Conservation (phyloP, 2,329 filamentous ascomycete species). For the Colletotrichum chrysophilum region DNA sequence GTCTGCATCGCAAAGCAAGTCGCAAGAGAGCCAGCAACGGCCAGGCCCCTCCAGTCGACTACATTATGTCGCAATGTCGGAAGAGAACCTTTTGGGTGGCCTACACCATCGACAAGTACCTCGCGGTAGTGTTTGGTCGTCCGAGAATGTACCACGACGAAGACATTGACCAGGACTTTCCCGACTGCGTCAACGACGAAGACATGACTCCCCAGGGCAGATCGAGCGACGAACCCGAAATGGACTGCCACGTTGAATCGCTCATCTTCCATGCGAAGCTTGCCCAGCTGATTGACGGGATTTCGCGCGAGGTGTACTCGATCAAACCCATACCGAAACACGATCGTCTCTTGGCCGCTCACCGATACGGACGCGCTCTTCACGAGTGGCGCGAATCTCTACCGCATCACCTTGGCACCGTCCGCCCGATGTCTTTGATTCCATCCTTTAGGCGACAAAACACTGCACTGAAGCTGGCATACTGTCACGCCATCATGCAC, state of each 20-base stretch:
- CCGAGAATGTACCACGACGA: constrained; percentile 67
- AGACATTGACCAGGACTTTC: constrained; percentile 67
- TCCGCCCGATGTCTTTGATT: constrained; percentile 50
- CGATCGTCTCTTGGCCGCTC: constrained; percentile 41
- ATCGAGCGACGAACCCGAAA: constrained; percentile 29
- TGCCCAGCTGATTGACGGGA: constrained; percentile 41
- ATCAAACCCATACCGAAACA: constrained; percentile 36
- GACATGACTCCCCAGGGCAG: constrained; percentile 50
- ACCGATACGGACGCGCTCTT: constrained; percentile 41
- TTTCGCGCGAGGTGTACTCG: constrained; percentile 45
- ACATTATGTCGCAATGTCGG: constrained; percentile 55
- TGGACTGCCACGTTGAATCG: constrained; percentile 55
- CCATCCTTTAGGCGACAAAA: constrained; percentile 52
- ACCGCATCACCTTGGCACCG: constrained; percentile 47
- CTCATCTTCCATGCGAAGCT: constrained; percentile 50
- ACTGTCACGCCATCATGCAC: constrained; percentile 61
- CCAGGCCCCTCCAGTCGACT: constrained; percentile 32
- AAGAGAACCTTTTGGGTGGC: constrained; percentile 67
- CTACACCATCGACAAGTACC: constrained; percentile 67
- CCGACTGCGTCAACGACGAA: constrained; percentile 60
- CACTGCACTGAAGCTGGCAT: constrained; percentile 57
- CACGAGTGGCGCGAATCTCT: constrained; percentile 42
- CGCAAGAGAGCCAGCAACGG: neutral
- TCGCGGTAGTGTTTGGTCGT: constrained; percentile 67
- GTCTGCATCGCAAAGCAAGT: constrained; percentile 26